Percentiles rank a stretch among this genome's conserved stretches.
These are phyloP conservation scores for Oxyria digyna DNA, from an alignment of 148 eudicot genomes.

Conservation along the genomic window DNA sequence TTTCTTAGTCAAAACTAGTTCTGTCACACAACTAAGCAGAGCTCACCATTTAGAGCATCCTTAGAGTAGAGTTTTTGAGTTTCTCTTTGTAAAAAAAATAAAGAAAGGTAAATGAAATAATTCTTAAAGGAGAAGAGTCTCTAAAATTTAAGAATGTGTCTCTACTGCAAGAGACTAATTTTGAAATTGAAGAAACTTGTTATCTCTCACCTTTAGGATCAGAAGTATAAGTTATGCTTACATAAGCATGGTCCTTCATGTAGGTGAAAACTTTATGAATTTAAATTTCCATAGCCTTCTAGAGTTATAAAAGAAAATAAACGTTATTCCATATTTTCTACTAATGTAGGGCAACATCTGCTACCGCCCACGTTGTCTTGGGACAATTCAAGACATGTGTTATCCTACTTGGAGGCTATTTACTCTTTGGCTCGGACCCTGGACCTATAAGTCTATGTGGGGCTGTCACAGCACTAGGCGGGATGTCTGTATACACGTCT, in stretches of 20 bases:
- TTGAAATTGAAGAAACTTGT: too few relatives aligned
- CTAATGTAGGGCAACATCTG: constrained; percentile 73
- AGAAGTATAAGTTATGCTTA: too few relatives aligned
- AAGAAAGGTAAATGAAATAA: too few relatives aligned
- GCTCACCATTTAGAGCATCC: not conserved
- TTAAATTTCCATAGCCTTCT: not conserved
- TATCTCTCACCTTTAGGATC: too few relatives aligned
- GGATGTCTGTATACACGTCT: constrained; percentile 76
- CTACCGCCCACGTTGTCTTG: constrained; percentile 71
- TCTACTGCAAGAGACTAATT: too few relatives aligned
- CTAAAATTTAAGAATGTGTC: too few relatives aligned
- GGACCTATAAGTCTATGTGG: constrained; percentile 68
- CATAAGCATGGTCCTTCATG: too few relatives aligned
- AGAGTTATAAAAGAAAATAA: not conserved
- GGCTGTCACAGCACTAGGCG: constrained; percentile 57
- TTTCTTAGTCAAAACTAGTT: not conserved
- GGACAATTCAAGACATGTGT: constrained; percentile 94
- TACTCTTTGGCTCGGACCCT: constrained; percentile 69
- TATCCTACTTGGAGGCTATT: constrained; percentile 67
- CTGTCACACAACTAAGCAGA: not conserved
- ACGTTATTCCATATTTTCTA: not conserved
- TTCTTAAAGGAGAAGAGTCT: too few relatives aligned
- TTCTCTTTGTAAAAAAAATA: too few relatives aligned
- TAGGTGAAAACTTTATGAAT: too few relatives aligned
- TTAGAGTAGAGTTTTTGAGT: too few relatives aligned